phyloP scores from a whole-genome alignment of 2,329 filamentous ascomycete species.

The Aspergillus spinulosporus region DNA sequence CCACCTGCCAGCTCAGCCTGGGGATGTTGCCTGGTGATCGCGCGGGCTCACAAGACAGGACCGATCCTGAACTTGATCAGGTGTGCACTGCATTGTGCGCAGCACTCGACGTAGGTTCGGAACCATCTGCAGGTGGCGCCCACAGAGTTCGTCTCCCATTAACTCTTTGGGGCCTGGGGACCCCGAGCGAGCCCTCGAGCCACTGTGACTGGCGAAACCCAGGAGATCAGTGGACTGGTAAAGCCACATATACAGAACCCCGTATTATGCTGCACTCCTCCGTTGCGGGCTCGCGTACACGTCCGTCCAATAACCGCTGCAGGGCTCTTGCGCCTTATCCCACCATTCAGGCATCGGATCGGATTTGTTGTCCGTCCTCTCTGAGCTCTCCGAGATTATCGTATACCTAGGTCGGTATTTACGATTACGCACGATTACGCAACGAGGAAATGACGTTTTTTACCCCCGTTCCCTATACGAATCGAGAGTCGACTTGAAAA shows the following conservation, averaged over 20 bases:
- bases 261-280: too few relatives aligned
- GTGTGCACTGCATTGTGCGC: background rate
- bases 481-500: too few relatives aligned
- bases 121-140: constrained; percentile 6
- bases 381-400: too few relatives aligned
- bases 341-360: background rate
- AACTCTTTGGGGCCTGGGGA: too few relatives aligned
- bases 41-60: background rate
- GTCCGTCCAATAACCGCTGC: background rate
- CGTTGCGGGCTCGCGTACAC: too few relatives aligned
- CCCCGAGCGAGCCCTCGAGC: background rate
- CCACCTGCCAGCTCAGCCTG: background rate
- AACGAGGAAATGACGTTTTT: background rate
- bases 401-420: too few relatives aligned
- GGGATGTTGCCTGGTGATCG: background rate
- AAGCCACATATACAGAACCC: too few relatives aligned
- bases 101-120: too few relatives aligned
- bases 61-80: constrained; percentile 9
- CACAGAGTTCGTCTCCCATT: constrained; percentile 7
- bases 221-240: background rate
- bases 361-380: background rate
- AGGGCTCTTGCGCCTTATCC: background rate
- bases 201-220: background rate
- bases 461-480: background rate
- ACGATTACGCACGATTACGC: background rate